These are phyloP conservation scores for Trametes maxima DNA, from an alignment of 768 basidiomycete species.

Conservation along the genomic window DNA sequence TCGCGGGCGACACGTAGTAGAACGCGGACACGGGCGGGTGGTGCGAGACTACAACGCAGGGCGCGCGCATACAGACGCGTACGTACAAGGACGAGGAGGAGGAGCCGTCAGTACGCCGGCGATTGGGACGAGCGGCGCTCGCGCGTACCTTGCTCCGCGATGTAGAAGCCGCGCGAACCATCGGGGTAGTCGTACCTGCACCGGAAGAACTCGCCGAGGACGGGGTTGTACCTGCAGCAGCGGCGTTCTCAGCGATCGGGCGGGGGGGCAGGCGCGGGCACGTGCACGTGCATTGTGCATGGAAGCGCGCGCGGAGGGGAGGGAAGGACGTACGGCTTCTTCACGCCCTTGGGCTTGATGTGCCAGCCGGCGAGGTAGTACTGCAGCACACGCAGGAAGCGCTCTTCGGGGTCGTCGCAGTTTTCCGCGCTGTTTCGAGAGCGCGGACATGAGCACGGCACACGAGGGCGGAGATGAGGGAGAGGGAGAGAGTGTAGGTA, in stretches of 20 bases:
- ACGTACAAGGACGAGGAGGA: background rate
- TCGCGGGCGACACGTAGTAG: constrained; percentile 91
- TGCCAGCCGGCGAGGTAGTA: constrained; percentile 99
- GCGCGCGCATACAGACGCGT: background rate
- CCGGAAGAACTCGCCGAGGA: constrained; percentile 97
- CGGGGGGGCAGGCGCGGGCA: background rate
- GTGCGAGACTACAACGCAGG: constrained; percentile 70
- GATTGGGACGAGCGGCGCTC: background rate
- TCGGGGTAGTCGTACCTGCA: constrained; percentile 93
- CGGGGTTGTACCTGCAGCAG: constrained; percentile 81
- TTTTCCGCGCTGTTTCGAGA: constrained; percentile 64
- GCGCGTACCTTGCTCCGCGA: constrained; percentile 85
- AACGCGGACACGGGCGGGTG: constrained; percentile 96
- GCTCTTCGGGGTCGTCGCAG: constrained; percentile 82
- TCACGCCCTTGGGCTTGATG: constrained; percentile 98
- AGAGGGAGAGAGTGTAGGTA: constrained; percentile 1
- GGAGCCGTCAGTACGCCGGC: background rate
- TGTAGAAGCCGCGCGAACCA: constrained; percentile 92
- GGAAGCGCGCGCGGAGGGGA: constrained; percentile 10
- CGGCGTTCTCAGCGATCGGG: background rate
- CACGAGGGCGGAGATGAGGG: background rate
- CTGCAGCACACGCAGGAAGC: constrained; percentile 87
- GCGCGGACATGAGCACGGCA: constrained; percentile 8
- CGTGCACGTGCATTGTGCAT: background rate
- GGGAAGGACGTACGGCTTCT: constrained; percentile 86